phyloP scores from a whole-genome alignment of 176 grass and related monocot species.

The Dendrocalamus sinicus region DNA sequence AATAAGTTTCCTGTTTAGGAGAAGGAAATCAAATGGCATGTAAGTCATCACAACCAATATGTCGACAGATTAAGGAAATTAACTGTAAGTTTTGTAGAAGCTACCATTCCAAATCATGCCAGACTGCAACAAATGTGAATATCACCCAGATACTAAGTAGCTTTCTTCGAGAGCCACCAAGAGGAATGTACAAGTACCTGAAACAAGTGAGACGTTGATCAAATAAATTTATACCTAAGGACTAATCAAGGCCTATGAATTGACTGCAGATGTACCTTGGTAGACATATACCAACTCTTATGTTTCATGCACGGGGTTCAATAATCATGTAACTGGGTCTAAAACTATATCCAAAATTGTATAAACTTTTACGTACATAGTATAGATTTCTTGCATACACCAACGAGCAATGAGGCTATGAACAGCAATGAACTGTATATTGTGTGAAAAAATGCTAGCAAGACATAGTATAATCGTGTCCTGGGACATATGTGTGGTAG shows the following conservation, averaged over 20 bases:
- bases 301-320: constrained; percentile 13
- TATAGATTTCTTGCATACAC: neutral
- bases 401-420: constrained; percentile 1
- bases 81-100: constrained; percentile 31
- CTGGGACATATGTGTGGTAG: neutral
- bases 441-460: neutral
- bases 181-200: constrained; percentile 96
- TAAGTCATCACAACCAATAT: constrained; percentile 4
- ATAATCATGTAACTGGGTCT: constrained; percentile 17
- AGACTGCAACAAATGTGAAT: constrained; percentile 95
- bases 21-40: constrained; percentile 30
- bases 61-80: constrained; percentile 10
- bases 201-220: constrained; percentile 34
- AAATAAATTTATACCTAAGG: constrained; percentile 18
- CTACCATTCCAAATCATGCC: constrained; percentile 98
- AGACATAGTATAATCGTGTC: neutral
- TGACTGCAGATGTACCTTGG: neutral
- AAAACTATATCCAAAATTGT: constrained; percentile 2
- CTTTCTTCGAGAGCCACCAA: constrained; percentile 87
- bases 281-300: constrained; percentile 37
- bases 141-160: constrained; percentile 93
- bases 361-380: neutral
- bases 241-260: constrained; percentile 1
- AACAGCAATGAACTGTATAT: neutral
- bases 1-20: constrained; percentile 80